Evolutionary conservation across 345 rosid species (phyloP).

Genomic region (Corymbia maculata): DNA sequence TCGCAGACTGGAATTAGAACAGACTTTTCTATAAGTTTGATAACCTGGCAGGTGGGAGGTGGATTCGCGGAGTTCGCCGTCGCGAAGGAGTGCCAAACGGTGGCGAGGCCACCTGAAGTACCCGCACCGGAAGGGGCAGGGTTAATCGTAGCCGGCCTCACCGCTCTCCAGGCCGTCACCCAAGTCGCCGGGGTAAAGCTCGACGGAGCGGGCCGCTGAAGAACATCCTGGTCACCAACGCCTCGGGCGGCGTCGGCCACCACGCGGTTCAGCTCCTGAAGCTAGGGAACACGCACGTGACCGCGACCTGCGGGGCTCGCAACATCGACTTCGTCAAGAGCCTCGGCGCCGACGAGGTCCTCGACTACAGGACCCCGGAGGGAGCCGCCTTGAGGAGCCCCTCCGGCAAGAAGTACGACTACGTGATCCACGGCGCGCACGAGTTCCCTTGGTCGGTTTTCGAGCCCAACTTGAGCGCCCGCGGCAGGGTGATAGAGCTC

Average conservation of each 20-base stretch:
- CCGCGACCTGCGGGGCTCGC: constrained; percentile 77
- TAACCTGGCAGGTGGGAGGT: constrained; percentile 25
- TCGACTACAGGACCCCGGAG: constrained; percentile 71
- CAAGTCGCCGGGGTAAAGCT: constrained; percentile 51
- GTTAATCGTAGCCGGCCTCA: constrained; percentile 56
- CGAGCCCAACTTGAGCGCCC: constrained; percentile 47
- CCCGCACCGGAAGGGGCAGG: constrained; percentile 63
- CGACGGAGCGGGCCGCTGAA: constrained; percentile 37
- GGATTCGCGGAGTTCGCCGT: constrained; percentile 59
- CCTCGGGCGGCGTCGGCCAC: constrained; percentile 85
- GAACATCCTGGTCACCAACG: constrained; percentile 64
- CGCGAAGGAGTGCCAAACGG: constrained; percentile 48
- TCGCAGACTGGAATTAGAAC: neutral
- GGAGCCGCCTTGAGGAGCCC: constrained; percentile 70
- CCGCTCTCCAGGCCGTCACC: constrained; percentile 58
- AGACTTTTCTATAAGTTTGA: neutral
- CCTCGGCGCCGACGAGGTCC: constrained; percentile 76
- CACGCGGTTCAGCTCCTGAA: constrained; percentile 73
- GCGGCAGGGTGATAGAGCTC: constrained; percentile 58
- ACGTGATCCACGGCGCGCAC: constrained; percentile 56
- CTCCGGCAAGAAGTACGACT: constrained; percentile 65
- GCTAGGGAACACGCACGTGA: constrained; percentile 63
- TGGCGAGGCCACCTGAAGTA: constrained; percentile 48
- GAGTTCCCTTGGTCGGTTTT: constrained; percentile 58
- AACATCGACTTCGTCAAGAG: constrained; percentile 62